A percentile compares a stretch with the other conserved stretches of the same genome.
Conservation (phyloP, 2,329 filamentous ascomycete genomes). For the Xylariaceae sp. region DNA sequence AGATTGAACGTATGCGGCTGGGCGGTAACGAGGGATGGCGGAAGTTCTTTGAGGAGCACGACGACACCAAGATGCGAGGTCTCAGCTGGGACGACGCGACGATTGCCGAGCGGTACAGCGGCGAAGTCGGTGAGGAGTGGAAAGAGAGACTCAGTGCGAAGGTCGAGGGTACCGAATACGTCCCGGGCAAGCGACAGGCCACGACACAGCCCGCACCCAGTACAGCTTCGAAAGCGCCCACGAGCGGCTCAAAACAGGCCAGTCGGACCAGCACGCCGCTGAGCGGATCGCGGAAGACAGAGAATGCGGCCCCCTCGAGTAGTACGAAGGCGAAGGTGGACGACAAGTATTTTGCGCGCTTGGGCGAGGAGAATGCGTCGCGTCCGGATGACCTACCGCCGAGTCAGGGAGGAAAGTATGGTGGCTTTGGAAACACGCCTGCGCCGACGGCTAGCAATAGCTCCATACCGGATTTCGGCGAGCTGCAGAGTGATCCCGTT, state of each 20-base stretch:
- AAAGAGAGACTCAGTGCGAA: constrained; percentile 84
- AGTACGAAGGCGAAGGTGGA: constrained; percentile 58
- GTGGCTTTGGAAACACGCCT: constrained; percentile 79
- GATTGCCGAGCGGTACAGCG: constrained; percentile 84
- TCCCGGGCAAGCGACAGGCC: constrained; percentile 60
- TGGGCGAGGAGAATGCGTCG: constrained; percentile 77
- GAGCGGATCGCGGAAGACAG: constrained; percentile 36
- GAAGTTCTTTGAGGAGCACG: constrained; percentile 74
- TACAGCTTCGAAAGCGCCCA: constrained; percentile 31
- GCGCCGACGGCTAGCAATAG: constrained; percentile 44
- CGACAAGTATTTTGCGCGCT: constrained; percentile 82
- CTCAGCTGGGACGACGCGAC: constrained; percentile 79
- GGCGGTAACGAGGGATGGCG: constrained; percentile 88
- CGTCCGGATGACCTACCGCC: constrained; percentile 72
- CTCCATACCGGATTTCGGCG: constrained; percentile 65
- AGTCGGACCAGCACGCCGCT: constrained; percentile 38
- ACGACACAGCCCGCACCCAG: constrained; percentile 33
- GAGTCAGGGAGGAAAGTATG: constrained; percentile 87
- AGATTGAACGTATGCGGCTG: constrained; percentile 89
- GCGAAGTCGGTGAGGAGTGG: constrained; percentile 89
- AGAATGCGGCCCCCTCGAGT: constrained; percentile 36
- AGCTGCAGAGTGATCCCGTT: constrained; percentile 86
- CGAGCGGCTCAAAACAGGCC: constrained; percentile 27
- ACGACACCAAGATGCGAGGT: constrained; percentile 60
- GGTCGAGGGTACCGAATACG: constrained; percentile 83